phyloP scores from a whole-genome alignment of 805 yeast genomes.

The Candida peoriensis region DNA sequence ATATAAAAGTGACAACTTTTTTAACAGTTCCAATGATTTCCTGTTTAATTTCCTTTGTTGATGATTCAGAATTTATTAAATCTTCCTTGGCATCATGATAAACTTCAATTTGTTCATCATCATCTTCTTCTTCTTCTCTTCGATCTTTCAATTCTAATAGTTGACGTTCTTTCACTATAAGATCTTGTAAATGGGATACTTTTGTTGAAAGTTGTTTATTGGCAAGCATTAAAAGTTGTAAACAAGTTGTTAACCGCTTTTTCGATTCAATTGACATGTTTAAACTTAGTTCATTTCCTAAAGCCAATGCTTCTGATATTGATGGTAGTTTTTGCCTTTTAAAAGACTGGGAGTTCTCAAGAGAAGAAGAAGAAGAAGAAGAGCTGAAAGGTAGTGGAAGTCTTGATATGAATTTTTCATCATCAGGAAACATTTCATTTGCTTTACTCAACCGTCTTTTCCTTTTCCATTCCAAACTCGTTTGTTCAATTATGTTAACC shows the following conservation, averaged over 20 bases:
- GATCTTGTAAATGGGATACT: conserved; percentile 56
- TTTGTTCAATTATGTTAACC: conserved; percentile 41
- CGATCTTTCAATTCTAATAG: conserved; percentile 3
- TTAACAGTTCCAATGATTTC: conserved; percentile 88
- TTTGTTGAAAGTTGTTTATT: conserved; percentile 69
- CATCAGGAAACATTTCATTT: conserved; percentile 25
- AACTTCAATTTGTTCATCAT: conserved; percentile 24
- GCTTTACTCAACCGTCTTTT: conserved; percentile 31
- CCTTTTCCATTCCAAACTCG: conserved; percentile 29
- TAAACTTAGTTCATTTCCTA: conserved; percentile 29
- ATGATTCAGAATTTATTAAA: conserved; percentile 15
- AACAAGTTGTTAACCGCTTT: conserved; percentile 68
- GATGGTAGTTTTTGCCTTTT: conserved; percentile 30
- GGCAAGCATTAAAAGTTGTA: conserved; percentile 76
- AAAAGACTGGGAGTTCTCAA: too few species aligned
- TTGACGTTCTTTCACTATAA: conserved; percentile 43
- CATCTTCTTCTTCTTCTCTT: conserved; percentile 3
- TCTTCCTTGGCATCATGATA: conserved; percentile 29
- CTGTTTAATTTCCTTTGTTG: conserved; percentile 47
- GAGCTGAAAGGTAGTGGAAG: neutral
- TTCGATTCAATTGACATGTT: conserved; percentile 64
- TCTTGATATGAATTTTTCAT: conserved; percentile 3
- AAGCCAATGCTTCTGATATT: conserved; percentile 30
- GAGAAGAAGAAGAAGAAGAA: neutral
- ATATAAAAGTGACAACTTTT: conserved; percentile 79